Base-by-base conservation (phyloP, 2,329 filamentous ascomycete genomes). In the Penicillium sp. region DNA sequence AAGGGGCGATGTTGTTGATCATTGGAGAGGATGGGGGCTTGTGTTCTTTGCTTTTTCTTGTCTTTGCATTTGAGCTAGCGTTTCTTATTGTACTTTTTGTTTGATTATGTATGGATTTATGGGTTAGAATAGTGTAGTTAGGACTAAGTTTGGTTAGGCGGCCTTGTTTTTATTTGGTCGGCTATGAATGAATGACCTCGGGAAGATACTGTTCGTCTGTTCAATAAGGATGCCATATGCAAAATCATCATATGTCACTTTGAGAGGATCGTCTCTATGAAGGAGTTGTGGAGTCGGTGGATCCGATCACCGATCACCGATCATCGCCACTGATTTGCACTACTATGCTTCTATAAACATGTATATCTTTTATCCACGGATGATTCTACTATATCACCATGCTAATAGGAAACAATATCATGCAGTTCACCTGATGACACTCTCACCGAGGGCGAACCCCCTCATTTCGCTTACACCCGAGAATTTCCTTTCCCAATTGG, bases 1-100 rank as follows among this genome's bases (percentile, higher is more conserved):
- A 70, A 69, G 52, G 69, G 72, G n/a, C 66, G 68, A 53, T 79
- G 77, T 55, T 79, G 77, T 65, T 79, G 63, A 74, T 60, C 20
- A 26, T 38, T 45, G 20, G 4, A 10, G 38, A 11, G 16, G 4
- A 10, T n/a, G 16, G 22, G n/a, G 10, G 13, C 1, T 32, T n/a
- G 39, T 24, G 6, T 32, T 24, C 5, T 47, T n/a, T 47, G 13
- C 7, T 37, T 37, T 29, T 11, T 32, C 4, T 11, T 38, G 8
- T 52, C 6, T 44, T 42, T 42, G 49, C 39, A 51, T 51, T 44
- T 18, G 31, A 35, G n/a, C 32, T 11, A 34, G 50, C 32, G 50
- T 38, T 43, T 5, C 1, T 7, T 38, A 8, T 45, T 46, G 13
- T 37, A 38, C 16, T 16, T 16, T 40, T 32, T 49, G 35, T 39